Conservation (phyloP, 2,329 filamentous ascomycete genomes). For the Pseudocercospora cruenta region DNA sequence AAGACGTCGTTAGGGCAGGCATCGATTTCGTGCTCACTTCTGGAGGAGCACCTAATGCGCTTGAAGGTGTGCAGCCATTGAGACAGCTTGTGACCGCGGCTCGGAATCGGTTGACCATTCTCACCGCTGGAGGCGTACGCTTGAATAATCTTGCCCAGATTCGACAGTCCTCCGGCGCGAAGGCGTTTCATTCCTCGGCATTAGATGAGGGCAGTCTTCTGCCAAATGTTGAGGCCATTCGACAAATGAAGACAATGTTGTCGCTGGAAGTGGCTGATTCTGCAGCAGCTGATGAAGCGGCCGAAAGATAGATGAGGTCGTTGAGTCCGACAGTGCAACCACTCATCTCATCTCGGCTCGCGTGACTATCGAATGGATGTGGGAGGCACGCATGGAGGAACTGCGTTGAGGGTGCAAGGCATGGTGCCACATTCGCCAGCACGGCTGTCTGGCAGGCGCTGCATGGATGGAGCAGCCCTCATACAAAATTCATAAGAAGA, state of each 20-base stretch:
- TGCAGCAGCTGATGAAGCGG: background rate
- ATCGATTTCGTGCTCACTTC: conserved; percentile 56
- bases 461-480: background rate
- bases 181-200: conserved; percentile 31
- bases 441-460: background rate
- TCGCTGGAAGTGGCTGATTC: conserved; percentile 1
- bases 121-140: conserved; percentile 57
- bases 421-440: background rate
- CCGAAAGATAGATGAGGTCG: background rate
- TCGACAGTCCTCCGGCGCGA: conserved; percentile 17
- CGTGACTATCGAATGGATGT: background rate
- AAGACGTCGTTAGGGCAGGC: conserved; percentile 47
- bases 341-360: no score
- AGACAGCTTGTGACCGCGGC: conserved; percentile 37
- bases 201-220: conserved; percentile 12
- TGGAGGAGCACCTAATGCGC: conserved; percentile 45
- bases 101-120: conserved; percentile 45
- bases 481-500: background rate
- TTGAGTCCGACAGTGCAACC: background rate
- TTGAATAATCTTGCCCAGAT: conserved; percentile 47
- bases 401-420: background rate
- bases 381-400: background rate
- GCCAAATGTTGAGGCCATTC: conserved; percentile 21
- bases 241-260: conserved; percentile 18
- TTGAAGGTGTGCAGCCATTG: conserved; percentile 42